Conservation (phyloP, 352 stramenopile genomes). For the Hyaloperonospora arabidopsidis region DNA sequence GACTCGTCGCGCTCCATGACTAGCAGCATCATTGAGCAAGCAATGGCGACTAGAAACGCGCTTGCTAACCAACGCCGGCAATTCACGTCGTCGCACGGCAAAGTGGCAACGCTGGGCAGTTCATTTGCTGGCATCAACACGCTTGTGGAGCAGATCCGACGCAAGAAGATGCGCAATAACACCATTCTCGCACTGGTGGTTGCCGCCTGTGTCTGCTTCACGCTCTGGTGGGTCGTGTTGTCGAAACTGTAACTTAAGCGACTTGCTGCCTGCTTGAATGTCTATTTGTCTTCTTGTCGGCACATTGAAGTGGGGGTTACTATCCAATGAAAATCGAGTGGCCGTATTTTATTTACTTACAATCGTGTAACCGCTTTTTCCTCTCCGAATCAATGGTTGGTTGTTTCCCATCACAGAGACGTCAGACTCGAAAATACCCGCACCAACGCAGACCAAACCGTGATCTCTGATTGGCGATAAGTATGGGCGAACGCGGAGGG, state of each 20-base stretch:
- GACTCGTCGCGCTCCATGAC: conserved; percentile 76
- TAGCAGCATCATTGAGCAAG: conserved; percentile 84
- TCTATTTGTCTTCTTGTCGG: too few species aligned
- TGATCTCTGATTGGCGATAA: conserved; percentile 6
- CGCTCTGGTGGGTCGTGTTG: conserved; percentile 90
- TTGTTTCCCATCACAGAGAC: too few species aligned
- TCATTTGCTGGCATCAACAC: conserved; percentile 93
- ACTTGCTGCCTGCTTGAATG: too few species aligned
- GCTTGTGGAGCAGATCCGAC: conserved; percentile 93
- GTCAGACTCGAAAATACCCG: background rate
- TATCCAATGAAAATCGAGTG: too few species aligned
- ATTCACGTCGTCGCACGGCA: conserved; percentile 79
- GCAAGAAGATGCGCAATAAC: conserved; percentile 96
- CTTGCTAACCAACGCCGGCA: conserved; percentile 85
- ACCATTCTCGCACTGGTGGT: conserved; percentile 94
- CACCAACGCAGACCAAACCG: too few species aligned
- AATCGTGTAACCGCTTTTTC: too few species aligned
- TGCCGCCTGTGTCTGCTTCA: conserved; percentile 93
- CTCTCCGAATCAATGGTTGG: too few species aligned
- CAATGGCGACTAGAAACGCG: conserved; percentile 77
- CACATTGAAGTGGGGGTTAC: too few species aligned
- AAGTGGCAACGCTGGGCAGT: conserved; percentile 77
- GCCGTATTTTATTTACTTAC: too few species aligned
- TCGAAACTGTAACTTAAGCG: conserved; percentile 43
- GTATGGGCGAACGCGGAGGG: conserved; percentile 50